Evolutionary conservation across 352 stramenopile genomes (phyloP), one percentile per base, ranked within the genome.

Genomic region (Pythium dissotocum): DNA sequence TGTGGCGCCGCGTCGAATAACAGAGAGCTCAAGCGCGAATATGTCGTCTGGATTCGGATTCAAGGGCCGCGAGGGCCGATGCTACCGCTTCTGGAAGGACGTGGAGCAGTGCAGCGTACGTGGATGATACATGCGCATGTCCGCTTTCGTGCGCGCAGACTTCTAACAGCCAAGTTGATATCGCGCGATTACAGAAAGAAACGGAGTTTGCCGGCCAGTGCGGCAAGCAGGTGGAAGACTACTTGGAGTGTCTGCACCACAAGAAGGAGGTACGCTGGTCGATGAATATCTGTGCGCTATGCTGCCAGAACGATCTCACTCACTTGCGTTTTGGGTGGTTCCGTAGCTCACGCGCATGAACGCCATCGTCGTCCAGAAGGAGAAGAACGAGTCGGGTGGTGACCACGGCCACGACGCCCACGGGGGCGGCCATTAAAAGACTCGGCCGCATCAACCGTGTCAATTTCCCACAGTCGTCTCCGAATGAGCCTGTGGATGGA

Each of bases 31-130:
- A 55, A 53, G 70, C 32, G 44, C 58, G 26, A 67, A 64, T 24
- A 98, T 98, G 95, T 96, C 94, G 77, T 98, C 91, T 67, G 95
- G 94, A 76, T 97, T 97, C 70, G 91, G 95, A 80, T 93, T 98
- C 66, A 97, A 96, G 68, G 94, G 93, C 71, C 83, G 84, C 36
- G 83, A 97, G 55, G 90, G 94, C 67, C 84, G 95, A 51, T 98
- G 95, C 88, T 98, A 98, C 82, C 83, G 81, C 62, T 98, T 98
- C 78, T 98, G 89, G 83, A 95, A 97, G 75, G 85, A 97, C 56
- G 89, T 98, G 26, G 91, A 97, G 79, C 83, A 97, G 70, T 98
- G 94, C 80, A 91, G 94, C 77, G 95, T 98, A 88, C 81, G 95
- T 97, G 44, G 36, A 46, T 12, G 6, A 52, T 46, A 33, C 38